phyloP scores from a whole-genome alignment of 2,329 filamentous ascomycete genomes.

The Verticillium albo-atrum region DNA sequence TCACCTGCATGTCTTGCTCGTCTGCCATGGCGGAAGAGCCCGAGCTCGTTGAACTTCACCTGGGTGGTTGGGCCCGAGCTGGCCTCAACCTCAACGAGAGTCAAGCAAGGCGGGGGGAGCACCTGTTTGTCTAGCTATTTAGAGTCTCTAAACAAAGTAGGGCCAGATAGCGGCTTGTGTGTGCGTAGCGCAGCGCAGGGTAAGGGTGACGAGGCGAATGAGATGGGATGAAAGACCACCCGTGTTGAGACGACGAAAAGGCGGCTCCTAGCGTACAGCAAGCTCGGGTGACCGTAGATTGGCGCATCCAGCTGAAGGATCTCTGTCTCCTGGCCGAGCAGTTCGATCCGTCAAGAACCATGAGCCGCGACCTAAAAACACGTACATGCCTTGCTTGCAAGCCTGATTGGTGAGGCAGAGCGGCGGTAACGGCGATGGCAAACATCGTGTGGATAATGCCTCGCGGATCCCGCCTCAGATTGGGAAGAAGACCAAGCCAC shows the following conservation, averaged over 20 bases:
- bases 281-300: neutral
- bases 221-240: neutral
- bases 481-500: neutral
- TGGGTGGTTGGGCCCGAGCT: neutral
- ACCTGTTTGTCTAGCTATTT: neutral
- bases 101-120: neutral
- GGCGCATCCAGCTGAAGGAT: neutral
- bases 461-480: neutral
- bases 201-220: neutral
- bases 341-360: neutral
- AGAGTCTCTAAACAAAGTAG: neutral
- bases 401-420: neutral
- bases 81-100: neutral
- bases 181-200: neutral
- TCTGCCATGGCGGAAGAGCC: neutral
- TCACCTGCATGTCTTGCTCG: neutral
- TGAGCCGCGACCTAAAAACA: neutral
- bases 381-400: neutral
- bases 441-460: neutral
- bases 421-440: neutral
- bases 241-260: neutral
- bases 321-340: neutral
- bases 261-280: neutral
- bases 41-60: neutral
- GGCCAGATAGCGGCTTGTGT: neutral